Conservation (phyloP, 768 basidiomycete species). For the Mycena floridula region DNA sequence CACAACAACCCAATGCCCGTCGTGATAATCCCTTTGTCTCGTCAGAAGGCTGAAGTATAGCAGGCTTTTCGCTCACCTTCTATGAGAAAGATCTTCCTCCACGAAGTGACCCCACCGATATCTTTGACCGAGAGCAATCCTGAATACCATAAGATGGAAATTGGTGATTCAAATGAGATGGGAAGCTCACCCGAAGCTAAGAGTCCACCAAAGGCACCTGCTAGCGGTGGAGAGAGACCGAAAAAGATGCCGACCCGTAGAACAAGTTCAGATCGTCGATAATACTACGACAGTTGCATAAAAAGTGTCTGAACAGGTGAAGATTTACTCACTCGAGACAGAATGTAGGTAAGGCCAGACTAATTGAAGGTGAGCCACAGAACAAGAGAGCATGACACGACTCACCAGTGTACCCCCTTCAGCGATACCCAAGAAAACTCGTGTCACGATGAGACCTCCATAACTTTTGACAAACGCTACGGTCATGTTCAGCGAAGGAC, state of each 20-base stretch:
- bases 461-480: conserved; percentile 33
- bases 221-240: conserved; percentile 24
- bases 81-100: conserved; percentile 38
- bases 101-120: conserved; percentile 25
- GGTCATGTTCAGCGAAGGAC: too few relatives aligned
- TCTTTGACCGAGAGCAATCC: conserved; percentile 24
- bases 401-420: conserved; percentile 37
- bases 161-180: conserved; percentile 14
- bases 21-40: conserved; percentile 26
- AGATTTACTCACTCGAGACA: conserved; percentile 26
- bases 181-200: not conserved
- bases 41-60: not conserved
- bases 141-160: conserved; percentile 31
- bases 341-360: conserved; percentile 33
- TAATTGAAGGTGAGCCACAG: conserved; percentile 8
- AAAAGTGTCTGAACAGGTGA: not conserved
- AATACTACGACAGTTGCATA: too few relatives aligned
- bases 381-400: conserved; percentile 1
- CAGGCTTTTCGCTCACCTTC: conserved; percentile 15
- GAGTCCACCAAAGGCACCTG: conserved; percentile 27
- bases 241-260: conserved; percentile 30
- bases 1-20: conserved; percentile 28
- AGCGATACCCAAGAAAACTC: conserved; percentile 34
- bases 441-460: conserved; percentile 26
- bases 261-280: conserved; percentile 27